Conservation (phyloP, 441 rosid species). For the Flueggea neowawraea region DNA sequence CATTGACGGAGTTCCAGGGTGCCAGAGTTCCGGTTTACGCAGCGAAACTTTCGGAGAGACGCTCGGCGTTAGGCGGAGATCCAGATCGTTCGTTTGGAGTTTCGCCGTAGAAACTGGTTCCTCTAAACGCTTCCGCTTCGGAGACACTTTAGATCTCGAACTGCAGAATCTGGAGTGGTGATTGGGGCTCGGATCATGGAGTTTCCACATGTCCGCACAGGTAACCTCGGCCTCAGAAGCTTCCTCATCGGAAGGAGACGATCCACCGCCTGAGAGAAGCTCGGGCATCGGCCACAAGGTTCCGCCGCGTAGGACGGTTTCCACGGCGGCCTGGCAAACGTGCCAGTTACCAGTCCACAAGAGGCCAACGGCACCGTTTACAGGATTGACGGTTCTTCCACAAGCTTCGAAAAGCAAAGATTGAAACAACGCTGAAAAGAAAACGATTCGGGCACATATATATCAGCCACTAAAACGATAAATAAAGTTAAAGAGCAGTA, state of each 20-base stretch:
- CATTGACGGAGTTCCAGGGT: conserved; percentile 70
- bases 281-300: conserved; percentile 55
- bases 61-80: conserved; percentile 45
- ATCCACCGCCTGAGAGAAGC: conserved; percentile 28
- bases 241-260: conserved; percentile 42
- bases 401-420: conserved; percentile 61
- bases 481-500: neutral
- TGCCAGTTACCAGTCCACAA: conserved; percentile 57
- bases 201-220: conserved; percentile 47
- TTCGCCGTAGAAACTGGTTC: conserved; percentile 15
- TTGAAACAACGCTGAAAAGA: conserved; percentile 45
- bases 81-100: conserved; percentile 42
- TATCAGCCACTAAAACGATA: neutral
- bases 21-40: conserved; percentile 26
- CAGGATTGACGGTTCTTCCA: conserved; percentile 60
- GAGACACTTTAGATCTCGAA: conserved; percentile 52
- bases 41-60: conserved; percentile 17
- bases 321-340: conserved; percentile 52
- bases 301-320: conserved; percentile 47
- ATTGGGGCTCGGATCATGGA: conserved; percentile 29
- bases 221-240: conserved; percentile 44
- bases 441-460: neutral
- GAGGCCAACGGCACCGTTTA: conserved; percentile 55
- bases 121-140: conserved; percentile 34
- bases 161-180: conserved; percentile 44